These are phyloP conservation scores for Cryphonectria japonica DNA, from an alignment of 2,329 filamentous ascomycete species.

Conservation along the genomic window DNA sequence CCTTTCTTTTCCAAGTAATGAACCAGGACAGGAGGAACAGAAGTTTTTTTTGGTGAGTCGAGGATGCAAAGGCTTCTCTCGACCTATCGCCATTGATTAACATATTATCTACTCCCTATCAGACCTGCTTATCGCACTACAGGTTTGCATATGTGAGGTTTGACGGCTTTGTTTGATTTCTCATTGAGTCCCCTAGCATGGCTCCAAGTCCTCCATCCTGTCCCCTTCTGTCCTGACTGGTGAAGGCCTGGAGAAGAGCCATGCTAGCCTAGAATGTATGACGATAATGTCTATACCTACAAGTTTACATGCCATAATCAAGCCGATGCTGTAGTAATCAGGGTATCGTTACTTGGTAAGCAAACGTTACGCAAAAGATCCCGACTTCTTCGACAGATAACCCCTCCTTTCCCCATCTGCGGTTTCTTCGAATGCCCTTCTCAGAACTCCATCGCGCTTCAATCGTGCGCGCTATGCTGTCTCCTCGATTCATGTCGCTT, in stretches of 20 bases:
- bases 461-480: conserved; percentile 13
- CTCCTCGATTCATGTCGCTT: not conserved
- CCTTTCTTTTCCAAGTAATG: no score
- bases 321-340: conserved; percentile 4
- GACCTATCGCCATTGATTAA: not conserved
- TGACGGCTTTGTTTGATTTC: not conserved
- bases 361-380: conserved; percentile 10
- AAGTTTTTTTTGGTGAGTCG: not conserved
- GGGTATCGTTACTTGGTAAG: conserved; percentile 19
- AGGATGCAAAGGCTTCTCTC: not conserved
- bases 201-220: not conserved
- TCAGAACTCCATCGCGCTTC: conserved; percentile 9
- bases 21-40: not conserved
- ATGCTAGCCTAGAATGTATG: not conserved
- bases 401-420: not conserved
- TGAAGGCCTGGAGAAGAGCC: not conserved
- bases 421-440: not conserved
- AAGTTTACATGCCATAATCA: conserved; percentile 9
- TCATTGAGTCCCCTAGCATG: not conserved
- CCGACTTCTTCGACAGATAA: not conserved
- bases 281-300: conserved; percentile 8
- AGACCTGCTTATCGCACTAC: not conserved
- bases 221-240: not conserved
- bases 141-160: not conserved
- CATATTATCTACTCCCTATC: not conserved